phyloP scores from a whole-genome alignment of 345 rosid species.

The rapeseed (Brassica napus) region Da-Ae NC_063443.1:15281501-15282000 shows the following conservation, averaged over 20 bases:
- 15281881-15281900: not conserved
- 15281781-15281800: not conserved
- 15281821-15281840: constrained; percentile 3
- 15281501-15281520: not conserved
- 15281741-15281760: not conserved
- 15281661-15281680: not conserved
- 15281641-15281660: not conserved
- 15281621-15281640: not conserved
- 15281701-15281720: not conserved
- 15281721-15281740: not conserved
- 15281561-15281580: not conserved
- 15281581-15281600: not conserved
- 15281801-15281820: not conserved
- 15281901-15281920: not conserved
- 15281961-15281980: not conserved
- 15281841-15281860: not conserved
- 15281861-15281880: not conserved
- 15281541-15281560: not conserved
- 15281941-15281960: not conserved
- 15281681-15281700: not conserved
- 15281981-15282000: not conserved
- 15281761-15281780: not conserved
- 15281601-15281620: not conserved
- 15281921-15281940: not conserved
- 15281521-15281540: not conserved